Conservation (phyloP, 1,139 yeast species). For the Keqinozyma sinolaborantium region DNA sequence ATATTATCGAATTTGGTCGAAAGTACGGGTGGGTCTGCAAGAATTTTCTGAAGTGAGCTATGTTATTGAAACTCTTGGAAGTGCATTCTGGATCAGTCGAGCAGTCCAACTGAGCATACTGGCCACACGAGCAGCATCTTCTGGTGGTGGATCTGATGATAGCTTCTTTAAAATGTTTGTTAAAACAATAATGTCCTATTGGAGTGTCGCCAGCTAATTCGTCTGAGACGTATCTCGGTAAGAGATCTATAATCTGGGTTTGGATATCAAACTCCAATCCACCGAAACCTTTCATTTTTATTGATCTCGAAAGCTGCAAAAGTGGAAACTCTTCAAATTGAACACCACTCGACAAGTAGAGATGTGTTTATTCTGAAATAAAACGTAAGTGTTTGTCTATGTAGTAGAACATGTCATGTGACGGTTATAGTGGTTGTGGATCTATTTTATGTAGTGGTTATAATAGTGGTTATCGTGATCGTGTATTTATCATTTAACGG, state of each 20-base stretch:
- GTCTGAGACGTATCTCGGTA: neutral
- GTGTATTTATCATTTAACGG: no score
- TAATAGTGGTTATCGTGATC: neutral
- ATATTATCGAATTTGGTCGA: neutral
- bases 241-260: neutral
- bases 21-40: neutral
- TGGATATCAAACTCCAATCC: neutral
- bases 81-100: neutral
- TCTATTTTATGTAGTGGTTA: neutral
- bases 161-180: neutral
- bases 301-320: no score
- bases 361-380: no score
- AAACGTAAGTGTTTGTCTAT: no score
- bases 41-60: neutral
- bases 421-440: neutral
- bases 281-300: neutral
- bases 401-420: no score
- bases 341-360: no score
- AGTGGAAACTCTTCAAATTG: no score
- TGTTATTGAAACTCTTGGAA: neutral
- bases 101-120: neutral
- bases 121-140: neutral
- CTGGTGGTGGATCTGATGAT: neutral
- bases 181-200: neutral
- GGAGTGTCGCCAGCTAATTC: neutral